Percentiles rank a stretch among this genome's conserved stretches.
Conservation (phyloP, 202 grass and related monocot species). For the Carex arenaria region DNA sequence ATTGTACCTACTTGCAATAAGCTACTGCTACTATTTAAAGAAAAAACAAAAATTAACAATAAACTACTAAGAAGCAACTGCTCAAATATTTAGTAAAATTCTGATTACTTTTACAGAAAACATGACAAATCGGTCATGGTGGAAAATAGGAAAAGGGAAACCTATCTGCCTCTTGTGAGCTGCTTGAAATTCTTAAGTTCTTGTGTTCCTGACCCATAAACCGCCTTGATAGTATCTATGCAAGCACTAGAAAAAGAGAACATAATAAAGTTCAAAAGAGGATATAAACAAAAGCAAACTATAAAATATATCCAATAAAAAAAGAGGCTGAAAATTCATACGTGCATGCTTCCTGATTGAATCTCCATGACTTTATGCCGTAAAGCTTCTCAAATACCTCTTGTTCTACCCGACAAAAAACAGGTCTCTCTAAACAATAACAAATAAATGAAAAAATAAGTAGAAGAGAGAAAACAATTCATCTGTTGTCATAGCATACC, state of each 20-base stretch:
- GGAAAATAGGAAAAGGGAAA: neutral
- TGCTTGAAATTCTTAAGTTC: conserved; percentile 62
- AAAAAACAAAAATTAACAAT: neutral
- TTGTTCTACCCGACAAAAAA: conserved; percentile 62
- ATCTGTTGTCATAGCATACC: neutral
- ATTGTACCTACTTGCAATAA: neutral
- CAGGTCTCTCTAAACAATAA: conserved; percentile 40
- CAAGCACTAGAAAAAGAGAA: conserved; percentile 40
- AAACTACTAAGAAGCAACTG: neutral
- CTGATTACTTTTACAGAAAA: neutral
- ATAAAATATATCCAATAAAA: neutral
- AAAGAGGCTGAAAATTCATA: conserved; percentile 20
- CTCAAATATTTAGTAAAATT: neutral
- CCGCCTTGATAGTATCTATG: conserved; percentile 59
- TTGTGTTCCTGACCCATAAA: conserved; percentile 49
- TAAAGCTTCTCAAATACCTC: conserved; percentile 63
- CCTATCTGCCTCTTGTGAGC: conserved; percentile 35
- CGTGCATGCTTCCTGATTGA: conserved; percentile 72
- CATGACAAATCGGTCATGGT: neutral
- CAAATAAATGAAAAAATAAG: neutral
- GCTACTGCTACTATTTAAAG: neutral
- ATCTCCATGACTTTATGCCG: conserved; percentile 48
- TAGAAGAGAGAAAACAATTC: neutral
- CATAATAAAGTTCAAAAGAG: neutral
- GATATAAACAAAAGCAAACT: neutral